These are phyloP conservation scores for Cyphellophora attinorum DNA, from an alignment of 2,329 filamentous ascomycete species.

Conservation along the genomic window DNA sequence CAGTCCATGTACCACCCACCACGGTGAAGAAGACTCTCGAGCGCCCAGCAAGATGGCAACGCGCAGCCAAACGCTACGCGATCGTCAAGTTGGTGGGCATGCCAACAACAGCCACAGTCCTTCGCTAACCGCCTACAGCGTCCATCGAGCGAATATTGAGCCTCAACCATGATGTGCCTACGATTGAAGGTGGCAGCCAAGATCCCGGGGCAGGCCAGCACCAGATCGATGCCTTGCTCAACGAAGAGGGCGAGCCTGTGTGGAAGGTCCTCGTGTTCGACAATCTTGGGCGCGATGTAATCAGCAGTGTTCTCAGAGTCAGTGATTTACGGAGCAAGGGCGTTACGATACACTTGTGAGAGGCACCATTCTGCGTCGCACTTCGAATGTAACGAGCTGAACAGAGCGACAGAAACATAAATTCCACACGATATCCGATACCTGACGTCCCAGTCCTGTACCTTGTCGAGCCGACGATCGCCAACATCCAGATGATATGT, in stretches of 20 bases:
- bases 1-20: too few relatives aligned
- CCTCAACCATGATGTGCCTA: slow-evolving; percentile 63
- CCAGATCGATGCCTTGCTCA: slow-evolving; percentile 54
- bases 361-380: not conserved
- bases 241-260: slow-evolving; percentile 77
- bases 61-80: slow-evolving; percentile 47
- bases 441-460: slow-evolving; percentile 96
- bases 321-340: slow-evolving; percentile 88
- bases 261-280: slow-evolving; percentile 98
- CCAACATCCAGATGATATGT: slow-evolving; percentile 75
- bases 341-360: slow-evolving; percentile 90
- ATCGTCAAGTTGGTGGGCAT: slow-evolving; percentile 60
- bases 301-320: slow-evolving; percentile 89
- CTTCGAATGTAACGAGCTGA: slow-evolving; percentile 3
- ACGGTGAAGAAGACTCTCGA: too few relatives aligned
- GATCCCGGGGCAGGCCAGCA: slow-evolving; percentile 4
- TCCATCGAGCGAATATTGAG: slow-evolving; percentile 95
- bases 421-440: slow-evolving; percentile 73
- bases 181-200: slow-evolving; percentile 25
- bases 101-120: slow-evolving; percentile 16
- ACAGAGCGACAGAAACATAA: slow-evolving; percentile 56
- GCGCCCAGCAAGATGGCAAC: slow-evolving; percentile 11
- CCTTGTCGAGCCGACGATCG: slow-evolving; percentile 76
- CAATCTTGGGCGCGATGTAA: slow-evolving; percentile 82
- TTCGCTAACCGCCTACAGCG: slow-evolving; percentile 41